Evolutionary conservation across 257 asterid species (phyloP).

Genomic region (Solanum sejunctum): DNA sequence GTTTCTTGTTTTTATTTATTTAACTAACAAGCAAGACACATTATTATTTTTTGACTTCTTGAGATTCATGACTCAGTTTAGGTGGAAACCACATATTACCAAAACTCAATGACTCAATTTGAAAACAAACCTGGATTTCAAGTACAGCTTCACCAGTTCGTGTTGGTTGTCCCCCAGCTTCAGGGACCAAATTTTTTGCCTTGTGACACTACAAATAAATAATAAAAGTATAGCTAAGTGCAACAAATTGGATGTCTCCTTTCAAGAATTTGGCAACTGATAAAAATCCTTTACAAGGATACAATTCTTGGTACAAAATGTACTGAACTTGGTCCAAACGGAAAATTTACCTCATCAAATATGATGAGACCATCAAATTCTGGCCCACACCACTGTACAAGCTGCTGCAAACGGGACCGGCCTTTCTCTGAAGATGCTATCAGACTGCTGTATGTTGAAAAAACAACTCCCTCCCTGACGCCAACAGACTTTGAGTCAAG

Average conservation of each 20-base stretch:
- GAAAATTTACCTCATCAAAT: slow-evolving; percentile 78
- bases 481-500: slow-evolving; percentile 87
- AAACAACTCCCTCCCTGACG: slow-evolving; percentile 82
- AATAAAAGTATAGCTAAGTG: slow-evolving; percentile 1
- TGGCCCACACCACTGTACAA: slow-evolving; percentile 87
- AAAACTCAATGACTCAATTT: neutral
- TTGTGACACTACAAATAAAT: slow-evolving; percentile 72
- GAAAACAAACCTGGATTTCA: slow-evolving; percentile 71
- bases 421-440: slow-evolving; percentile 99
- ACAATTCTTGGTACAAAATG: neutral
- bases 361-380: slow-evolving; percentile 74
- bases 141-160: slow-evolving; percentile 99
- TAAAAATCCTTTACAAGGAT: neutral
- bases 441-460: slow-evolving; percentile 94
- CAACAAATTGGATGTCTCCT: neutral
- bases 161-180: slow-evolving; percentile 92
- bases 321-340: neutral
- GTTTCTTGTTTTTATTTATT: neutral
- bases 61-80: neutral
- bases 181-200: slow-evolving; percentile 97
- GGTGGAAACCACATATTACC: neutral
- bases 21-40: neutral
- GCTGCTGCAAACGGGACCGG: slow-evolving; percentile 86
- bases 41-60: neutral
- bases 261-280: slow-evolving; percentile 1